Percentiles rank a stretch among this genome's conserved stretches.
phyloP scores from a whole-genome alignment of 208 protist species.

The Leishmania turanica region DNA sequence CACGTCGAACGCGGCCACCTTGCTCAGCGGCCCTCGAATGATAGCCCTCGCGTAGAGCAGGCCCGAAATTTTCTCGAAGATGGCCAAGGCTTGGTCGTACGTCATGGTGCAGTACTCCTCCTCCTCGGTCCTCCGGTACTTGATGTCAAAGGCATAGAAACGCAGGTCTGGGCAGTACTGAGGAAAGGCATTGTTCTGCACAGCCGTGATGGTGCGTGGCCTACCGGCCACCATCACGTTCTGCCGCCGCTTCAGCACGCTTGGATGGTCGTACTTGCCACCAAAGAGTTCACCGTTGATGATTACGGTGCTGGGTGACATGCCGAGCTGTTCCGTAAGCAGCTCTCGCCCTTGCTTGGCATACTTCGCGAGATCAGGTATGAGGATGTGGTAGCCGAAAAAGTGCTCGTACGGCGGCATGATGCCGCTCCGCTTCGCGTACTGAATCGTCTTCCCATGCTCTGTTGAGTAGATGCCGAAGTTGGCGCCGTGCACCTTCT shows the following conservation, averaged over 20 bases:
- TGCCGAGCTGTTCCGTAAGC: constrained; percentile 32
- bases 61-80: constrained; percentile 73
- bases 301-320: constrained; percentile 53
- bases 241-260: constrained; percentile 44
- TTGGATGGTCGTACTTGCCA: constrained; percentile 87
- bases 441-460: constrained; percentile 54
- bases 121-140: constrained; percentile 45
- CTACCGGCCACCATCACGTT: constrained; percentile 67
- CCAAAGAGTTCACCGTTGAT: constrained; percentile 89
- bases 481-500: constrained; percentile 91
- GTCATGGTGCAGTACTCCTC: constrained; percentile 53
- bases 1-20: constrained; percentile 84
- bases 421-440: constrained; percentile 83
- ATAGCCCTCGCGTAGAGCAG: constrained; percentile 81
- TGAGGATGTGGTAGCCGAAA: constrained; percentile 85
- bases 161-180: constrained; percentile 88
- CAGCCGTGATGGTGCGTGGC: constrained; percentile 49
- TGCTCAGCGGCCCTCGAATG: constrained; percentile 74
- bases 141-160: constrained; percentile 91
- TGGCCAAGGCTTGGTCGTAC: constrained; percentile 64
- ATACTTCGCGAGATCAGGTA: constrained; percentile 66
- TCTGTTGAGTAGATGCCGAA: constrained; percentile 86
- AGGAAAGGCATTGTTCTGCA: constrained; percentile 83
- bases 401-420: constrained; percentile 83
- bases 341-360: constrained; percentile 42